Percentiles rank a stretch among this genome's conserved stretches.
Conservation (phyloP, 805 yeast genomes). For the Tetrapisispora iriomotensis region DNA sequence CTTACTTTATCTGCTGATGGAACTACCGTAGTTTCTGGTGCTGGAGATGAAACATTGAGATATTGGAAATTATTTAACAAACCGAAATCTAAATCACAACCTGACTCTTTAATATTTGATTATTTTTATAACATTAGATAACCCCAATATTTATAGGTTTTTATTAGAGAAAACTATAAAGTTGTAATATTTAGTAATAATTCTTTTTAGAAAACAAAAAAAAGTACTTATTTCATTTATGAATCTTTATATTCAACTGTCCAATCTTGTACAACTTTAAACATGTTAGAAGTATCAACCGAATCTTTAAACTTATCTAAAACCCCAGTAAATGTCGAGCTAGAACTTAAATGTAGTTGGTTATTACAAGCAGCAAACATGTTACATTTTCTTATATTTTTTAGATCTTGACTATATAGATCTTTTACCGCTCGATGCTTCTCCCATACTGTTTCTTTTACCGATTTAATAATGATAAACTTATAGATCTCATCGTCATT, state of each 20-base stretch:
- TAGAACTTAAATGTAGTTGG: slow-evolving; percentile 6
- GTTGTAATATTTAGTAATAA: background rate
- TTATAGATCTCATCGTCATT: slow-evolving; percentile 18
- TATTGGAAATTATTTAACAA: slow-evolving; percentile 94
- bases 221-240: background rate
- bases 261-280: slow-evolving; percentile 18
- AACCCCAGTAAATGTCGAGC: slow-evolving; percentile 14
- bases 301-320: slow-evolving; percentile 13
- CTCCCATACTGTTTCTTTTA: slow-evolving; percentile 22
- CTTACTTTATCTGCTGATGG: slow-evolving; percentile 92
- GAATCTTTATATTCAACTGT: slow-evolving; percentile 10
- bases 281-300: slow-evolving; percentile 9
- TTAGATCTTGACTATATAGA: slow-evolving; percentile 1
- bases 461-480: slow-evolving; percentile 16
- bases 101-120: slow-evolving; percentile 56
- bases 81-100: slow-evolving; percentile 46
- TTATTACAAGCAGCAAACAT: slow-evolving; percentile 9
- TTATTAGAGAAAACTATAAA: background rate
- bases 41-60: slow-evolving; percentile 93
- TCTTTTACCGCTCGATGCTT: slow-evolving; percentile 3
- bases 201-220: background rate
- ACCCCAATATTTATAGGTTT: no score
- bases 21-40: slow-evolving; percentile 92
- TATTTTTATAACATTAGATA: slow-evolving; percentile 67
- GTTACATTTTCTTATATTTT: slow-evolving; percentile 4